phyloP scores from a whole-genome alignment of 768 basidiomycete genomes.

The Leccinum incarnatum region DNA sequence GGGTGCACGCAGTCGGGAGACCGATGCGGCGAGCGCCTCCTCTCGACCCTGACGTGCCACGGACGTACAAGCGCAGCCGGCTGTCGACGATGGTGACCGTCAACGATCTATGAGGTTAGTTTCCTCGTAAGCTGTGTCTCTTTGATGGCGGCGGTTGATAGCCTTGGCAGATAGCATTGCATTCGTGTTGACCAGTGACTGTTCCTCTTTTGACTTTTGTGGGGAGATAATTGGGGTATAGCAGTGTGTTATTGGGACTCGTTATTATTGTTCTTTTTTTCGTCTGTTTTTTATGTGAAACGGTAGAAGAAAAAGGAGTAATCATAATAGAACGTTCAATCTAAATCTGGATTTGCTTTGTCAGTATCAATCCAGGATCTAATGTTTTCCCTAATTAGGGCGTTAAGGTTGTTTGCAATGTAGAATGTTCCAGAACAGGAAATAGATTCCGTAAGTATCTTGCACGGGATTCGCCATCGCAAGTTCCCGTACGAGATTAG shows the following conservation, averaged over 20 bases:
- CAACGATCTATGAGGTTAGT: slow-evolving; percentile 34
- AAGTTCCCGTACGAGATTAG: not conserved
- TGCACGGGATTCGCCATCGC: not conserved
- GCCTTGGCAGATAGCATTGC: not conserved
- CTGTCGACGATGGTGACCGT: slow-evolving; percentile 50
- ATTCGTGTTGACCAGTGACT: slow-evolving; percentile 15
- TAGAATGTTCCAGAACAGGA: not conserved
- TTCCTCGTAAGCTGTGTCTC: not conserved
- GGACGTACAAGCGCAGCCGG: slow-evolving; percentile 51
- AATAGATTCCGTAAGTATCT: not conserved
- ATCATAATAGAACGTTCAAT: not conserved
- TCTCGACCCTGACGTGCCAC: slow-evolving; percentile 28
- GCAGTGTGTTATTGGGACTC: not conserved
- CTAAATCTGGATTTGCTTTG: not conserved
- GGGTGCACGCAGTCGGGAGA: slow-evolving; percentile 50
- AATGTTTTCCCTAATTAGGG: not conserved
- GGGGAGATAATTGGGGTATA: not conserved
- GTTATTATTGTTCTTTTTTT: not conserved
- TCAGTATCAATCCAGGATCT: not conserved
- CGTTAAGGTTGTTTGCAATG: not conserved
- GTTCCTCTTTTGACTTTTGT: not conserved
- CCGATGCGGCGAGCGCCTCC: slow-evolving; percentile 46
- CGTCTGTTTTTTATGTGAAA: not conserved
- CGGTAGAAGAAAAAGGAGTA: not conserved
- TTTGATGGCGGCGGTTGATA: not conserved